These are phyloP conservation scores for Zymoseptoria pseudotritici DNA, from an alignment of 2,329 filamentous ascomycete species.

Conservation along the genomic window DNA sequence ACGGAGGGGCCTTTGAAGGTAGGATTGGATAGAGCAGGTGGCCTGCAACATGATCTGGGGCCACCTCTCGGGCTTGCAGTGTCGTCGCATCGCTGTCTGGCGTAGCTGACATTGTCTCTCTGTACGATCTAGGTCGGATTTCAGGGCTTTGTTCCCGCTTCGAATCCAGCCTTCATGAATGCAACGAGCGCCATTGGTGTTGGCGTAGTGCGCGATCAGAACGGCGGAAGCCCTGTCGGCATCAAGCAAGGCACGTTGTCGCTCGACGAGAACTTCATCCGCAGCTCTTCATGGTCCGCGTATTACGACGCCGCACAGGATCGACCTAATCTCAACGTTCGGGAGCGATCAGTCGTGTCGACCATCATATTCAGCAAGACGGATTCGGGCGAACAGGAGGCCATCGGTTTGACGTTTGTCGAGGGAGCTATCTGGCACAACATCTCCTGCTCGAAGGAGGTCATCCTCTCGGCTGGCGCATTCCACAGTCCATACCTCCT, in stretches of 20 bases:
- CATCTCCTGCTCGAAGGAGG: slow-evolving; percentile 30
- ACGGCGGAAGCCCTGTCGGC: slow-evolving; percentile 7
- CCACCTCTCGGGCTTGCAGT: too few species aligned
- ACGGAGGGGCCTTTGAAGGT: slow-evolving; percentile 13
- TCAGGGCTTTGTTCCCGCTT: slow-evolving; percentile 9
- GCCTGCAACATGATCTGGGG: too few species aligned
- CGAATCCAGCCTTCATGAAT: slow-evolving; percentile 12
- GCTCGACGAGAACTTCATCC: slow-evolving; percentile 10
- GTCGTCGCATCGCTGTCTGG: too few species aligned
- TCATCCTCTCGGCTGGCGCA: slow-evolving; percentile 45
- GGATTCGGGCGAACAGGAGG: slow-evolving; percentile 1
- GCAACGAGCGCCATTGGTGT: slow-evolving; percentile 9
- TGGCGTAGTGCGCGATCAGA: slow-evolving; percentile 4
- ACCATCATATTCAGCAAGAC: slow-evolving; percentile 11
- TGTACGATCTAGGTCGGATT: neutral
- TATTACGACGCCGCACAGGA: slow-evolving; percentile 9
- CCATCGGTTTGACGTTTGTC: slow-evolving; percentile 9
- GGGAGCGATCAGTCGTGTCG: slow-evolving; percentile 6
- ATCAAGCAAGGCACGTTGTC: slow-evolving; percentile 14
- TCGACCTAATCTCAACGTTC: slow-evolving; percentile 9
- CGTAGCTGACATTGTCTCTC: too few species aligned
- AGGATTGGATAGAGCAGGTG: neutral
- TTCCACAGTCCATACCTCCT: slow-evolving; percentile 60
- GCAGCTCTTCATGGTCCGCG: slow-evolving; percentile 9
- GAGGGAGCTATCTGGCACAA: slow-evolving; percentile 13